Percentiles rank a stretch among this genome's conserved stretches.
Evolutionary conservation across 176 grass and related monocot species (phyloP).

Genomic region (Cymbopogon citratus): DNA sequence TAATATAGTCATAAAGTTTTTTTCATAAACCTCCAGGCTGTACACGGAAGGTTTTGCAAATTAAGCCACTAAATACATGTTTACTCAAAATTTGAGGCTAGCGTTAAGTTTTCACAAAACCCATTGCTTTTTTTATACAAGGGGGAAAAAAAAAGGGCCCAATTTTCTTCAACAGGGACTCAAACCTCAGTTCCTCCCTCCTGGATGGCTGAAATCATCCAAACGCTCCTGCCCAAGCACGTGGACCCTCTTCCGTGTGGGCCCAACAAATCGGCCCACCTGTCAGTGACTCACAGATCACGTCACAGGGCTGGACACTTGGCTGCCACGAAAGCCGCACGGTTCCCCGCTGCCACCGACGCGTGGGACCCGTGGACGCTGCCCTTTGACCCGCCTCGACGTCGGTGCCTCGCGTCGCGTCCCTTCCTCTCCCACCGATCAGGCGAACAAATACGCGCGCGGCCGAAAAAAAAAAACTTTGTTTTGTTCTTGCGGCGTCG

Average conservation of each 20-base stretch:
- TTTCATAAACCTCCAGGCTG: neutral
- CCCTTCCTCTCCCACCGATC: neutral
- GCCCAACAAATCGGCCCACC: neutral
- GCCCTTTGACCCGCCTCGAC: constrained; percentile 39
- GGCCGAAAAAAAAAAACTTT: neutral
- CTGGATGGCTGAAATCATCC: neutral
- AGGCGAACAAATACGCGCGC: constrained; percentile 9
- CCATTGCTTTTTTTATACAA: neutral
- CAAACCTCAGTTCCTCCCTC: neutral
- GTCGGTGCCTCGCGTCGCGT: constrained; percentile 28
- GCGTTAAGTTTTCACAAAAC: neutral
- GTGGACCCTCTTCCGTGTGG: neutral
- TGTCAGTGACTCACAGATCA: neutral
- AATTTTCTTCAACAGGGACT: neutral
- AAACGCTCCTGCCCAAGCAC: neutral
- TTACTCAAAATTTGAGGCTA: neutral
- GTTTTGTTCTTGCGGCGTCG: neutral
- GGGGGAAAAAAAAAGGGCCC: too few relatives aligned
- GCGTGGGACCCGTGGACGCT: constrained; percentile 7
- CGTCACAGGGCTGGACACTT: neutral
- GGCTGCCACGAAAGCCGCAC: constrained; percentile 15
- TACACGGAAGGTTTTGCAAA: neutral
- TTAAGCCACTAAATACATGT: too few relatives aligned
- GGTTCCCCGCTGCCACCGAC: neutral
- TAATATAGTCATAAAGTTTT: neutral